These are phyloP conservation scores for Roridomyces roridus DNA, from an alignment of 768 basidiomycete genomes.

Conservation along the genomic window DNA sequence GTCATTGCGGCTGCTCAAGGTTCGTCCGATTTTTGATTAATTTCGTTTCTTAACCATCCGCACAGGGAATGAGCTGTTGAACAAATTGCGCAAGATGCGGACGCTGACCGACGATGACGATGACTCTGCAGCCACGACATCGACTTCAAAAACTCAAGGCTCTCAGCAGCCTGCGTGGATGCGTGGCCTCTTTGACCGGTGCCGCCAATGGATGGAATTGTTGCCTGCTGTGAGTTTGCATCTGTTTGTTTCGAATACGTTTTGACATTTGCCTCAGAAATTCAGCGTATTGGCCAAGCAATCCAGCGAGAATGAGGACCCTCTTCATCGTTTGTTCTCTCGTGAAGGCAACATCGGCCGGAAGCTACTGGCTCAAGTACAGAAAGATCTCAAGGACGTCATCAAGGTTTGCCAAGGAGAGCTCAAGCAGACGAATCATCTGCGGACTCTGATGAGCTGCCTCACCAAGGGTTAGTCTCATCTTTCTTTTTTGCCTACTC, in stretches of 20 bases:
- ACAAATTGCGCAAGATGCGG: slow-evolving; percentile 93
- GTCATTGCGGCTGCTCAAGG: slow-evolving; percentile 93
- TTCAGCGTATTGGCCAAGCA: slow-evolving; percentile 71
- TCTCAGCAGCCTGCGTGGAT: slow-evolving; percentile 95
- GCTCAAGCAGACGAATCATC: slow-evolving; percentile 94
- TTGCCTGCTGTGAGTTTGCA: slow-evolving; percentile 70
- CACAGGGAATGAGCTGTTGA: slow-evolving; percentile 79
- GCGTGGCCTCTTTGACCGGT: slow-evolving; percentile 81
- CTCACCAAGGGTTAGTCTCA: slow-evolving; percentile 77
- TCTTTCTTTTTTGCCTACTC: not conserved
- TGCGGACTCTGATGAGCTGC: slow-evolving; percentile 88
- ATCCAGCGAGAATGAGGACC: slow-evolving; percentile 76
- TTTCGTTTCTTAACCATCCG: slow-evolving; percentile 2
- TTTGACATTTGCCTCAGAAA: slow-evolving; percentile 47
- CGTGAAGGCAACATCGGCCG: slow-evolving; percentile 85
- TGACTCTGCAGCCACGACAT: slow-evolving; percentile 54
- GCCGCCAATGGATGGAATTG: slow-evolving; percentile 80
- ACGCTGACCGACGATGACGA: slow-evolving; percentile 89
- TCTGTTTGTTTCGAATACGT: not conserved
- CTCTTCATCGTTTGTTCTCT: slow-evolving; percentile 86
- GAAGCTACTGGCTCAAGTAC: slow-evolving; percentile 79
- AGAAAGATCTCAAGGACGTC: slow-evolving; percentile 81
- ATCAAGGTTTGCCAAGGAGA: slow-evolving; percentile 85
- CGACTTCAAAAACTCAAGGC: slow-evolving; percentile 65
- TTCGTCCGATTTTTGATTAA: slow-evolving; percentile 36